Evolutionary conservation across 176 grass and related monocot species (phyloP).

Genomic region (Aegilops sharonensis): DNA sequence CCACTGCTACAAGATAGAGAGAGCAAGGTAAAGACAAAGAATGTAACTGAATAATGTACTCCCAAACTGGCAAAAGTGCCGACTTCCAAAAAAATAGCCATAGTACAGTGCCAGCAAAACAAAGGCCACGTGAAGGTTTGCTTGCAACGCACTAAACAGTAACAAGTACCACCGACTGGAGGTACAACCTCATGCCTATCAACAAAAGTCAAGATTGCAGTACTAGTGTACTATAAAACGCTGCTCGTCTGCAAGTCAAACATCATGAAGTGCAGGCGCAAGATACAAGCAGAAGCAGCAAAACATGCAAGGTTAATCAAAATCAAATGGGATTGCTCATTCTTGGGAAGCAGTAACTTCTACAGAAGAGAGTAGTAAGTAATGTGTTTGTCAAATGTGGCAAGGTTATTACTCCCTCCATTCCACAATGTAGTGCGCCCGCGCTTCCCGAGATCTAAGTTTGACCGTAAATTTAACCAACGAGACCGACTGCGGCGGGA

Average conservation of each 20-base stretch:
- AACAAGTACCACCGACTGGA: conserved; percentile 28
- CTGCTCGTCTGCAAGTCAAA: conserved; percentile 21
- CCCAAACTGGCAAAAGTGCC: conserved; percentile 37
- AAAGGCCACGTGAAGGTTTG: conserved; percentile 33
- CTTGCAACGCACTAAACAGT: conserved; percentile 39
- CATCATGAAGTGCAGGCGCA: conserved; percentile 2
- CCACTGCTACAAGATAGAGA: not conserved
- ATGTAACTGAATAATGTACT: conserved; percentile 37
- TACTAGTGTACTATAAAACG: conserved; percentile 1
- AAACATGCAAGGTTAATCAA: not conserved
- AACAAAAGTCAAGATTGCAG: conserved; percentile 30
- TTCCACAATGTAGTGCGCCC: too few relatives aligned
- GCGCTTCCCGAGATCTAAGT: too few relatives aligned
- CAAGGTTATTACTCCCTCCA: not conserved
- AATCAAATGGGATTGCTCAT: not conserved
- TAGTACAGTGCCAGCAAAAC: conserved; percentile 26
- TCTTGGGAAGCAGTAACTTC: not conserved
- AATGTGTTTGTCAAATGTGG: not conserved
- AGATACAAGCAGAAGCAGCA: not conserved
- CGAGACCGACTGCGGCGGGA: too few relatives aligned
- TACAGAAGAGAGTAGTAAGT: not conserved
- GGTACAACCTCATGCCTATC: conserved; percentile 26
- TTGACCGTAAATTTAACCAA: too few relatives aligned
- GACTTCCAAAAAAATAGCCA: not conserved
- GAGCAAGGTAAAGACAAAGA: conserved; percentile 22